Base-by-base conservation (phyloP, 768 basidiomycete species). In the Xerocomus brunneocitrinus region DNA sequence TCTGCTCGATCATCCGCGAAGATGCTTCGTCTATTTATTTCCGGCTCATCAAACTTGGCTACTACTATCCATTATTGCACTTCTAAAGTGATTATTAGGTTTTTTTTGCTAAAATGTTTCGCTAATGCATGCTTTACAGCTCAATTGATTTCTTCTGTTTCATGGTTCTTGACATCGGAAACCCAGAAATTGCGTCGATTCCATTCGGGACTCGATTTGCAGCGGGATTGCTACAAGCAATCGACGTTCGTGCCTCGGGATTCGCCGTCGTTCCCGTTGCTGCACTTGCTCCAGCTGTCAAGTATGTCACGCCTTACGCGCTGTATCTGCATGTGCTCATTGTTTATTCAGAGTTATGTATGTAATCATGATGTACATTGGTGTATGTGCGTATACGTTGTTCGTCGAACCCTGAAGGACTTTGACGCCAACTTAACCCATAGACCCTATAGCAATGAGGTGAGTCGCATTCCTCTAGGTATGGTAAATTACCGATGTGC, bases 1-100 rank as follows among this genome's bases (percentile, higher is more conserved):
- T 67, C 80, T 99, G 8, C 79, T 99, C 8, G 93, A 98, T 62
- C 95, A 98, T 65, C 95, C 95, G 12, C 83, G 95, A 10, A 82
- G 91, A 57, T 95, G 93, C 69, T 95, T 89, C 63, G 81, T 92
- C 10, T 90, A 93, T 66, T 78, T 95, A 8, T 95, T 95, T 60
- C 93, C 93, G 0, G 85, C 91, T 0, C 91, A 94, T 62, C 94
- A 97, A 65, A 97, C 94, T 3, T 93, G 92, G 91, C 89, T 95
- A 60, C 80, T 97, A 5, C 56, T 91, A 2, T 79, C 80, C 1
- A 67, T 95, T 24, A 75, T 97, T 24, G 35, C 89, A 4, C 58
- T 73, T 0, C 71, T 95, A 34, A 91, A 82, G 92, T 93, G 62
- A 48, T 7, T 9, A 2, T 31, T 28, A 9, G 25, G 35, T 30